Conservation (phyloP, 2,329 filamentous ascomycete species). For the Scedosporium boydii region DNA sequence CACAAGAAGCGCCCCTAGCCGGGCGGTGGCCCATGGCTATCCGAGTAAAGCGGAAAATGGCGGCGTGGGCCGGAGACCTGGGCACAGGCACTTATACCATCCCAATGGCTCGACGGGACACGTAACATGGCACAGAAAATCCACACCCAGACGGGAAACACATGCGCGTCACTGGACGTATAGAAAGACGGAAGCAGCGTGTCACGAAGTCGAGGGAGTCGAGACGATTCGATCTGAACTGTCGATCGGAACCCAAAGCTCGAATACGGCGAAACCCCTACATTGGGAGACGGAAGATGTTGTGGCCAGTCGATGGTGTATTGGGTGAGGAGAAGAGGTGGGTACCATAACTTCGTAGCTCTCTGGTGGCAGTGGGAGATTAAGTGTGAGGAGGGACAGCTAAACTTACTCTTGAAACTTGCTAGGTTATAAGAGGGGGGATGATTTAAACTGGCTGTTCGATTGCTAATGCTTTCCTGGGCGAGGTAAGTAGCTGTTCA, state of each 20-base stretch:
- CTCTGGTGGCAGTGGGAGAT: too few species aligned
- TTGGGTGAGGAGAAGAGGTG: not conserved
- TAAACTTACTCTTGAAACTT: not conserved
- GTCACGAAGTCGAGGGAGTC: not conserved
- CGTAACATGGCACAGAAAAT: not conserved
- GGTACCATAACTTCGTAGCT: not conserved
- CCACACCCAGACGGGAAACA: not conserved
- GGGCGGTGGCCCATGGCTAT: too few species aligned
- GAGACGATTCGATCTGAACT: not conserved
- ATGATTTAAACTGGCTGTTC: not conserved
- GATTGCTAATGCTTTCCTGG: not conserved
- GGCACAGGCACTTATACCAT: not conserved
- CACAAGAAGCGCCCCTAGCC: too few species aligned
- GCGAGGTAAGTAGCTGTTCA: not conserved
- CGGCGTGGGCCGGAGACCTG: too few species aligned
- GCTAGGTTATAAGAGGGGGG: not conserved
- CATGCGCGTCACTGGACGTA: not conserved
- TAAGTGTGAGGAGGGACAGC: too few species aligned
- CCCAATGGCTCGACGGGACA: not conserved
- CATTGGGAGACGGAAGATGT: not conserved
- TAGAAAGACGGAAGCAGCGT: not conserved
- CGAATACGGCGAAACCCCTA: not conserved
- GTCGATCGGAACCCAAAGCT: not conserved
- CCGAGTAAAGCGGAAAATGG: too few species aligned
- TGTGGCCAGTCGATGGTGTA: not conserved